Conservation (phyloP, 164 flowering plant genomes). For the Berberis thunbergii region DNA sequence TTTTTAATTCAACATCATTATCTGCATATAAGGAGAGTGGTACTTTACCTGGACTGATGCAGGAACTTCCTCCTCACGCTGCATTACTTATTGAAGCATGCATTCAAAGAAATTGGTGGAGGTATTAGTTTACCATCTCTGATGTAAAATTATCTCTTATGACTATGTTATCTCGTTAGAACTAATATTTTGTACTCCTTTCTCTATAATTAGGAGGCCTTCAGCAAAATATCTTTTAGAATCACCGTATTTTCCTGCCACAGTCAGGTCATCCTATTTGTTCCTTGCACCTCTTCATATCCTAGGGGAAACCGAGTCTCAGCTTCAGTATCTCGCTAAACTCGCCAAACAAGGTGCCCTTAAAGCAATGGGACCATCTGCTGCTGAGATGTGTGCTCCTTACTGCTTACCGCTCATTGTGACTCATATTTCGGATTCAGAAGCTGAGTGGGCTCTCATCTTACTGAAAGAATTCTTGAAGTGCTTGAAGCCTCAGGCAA, state of each 20-base stretch:
- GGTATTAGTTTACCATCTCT: constrained; percentile 29
- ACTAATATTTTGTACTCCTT: not conserved
- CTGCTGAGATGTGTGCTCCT: constrained; percentile 87
- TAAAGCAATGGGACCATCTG: constrained; percentile 74
- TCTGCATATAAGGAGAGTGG: constrained; percentile 46
- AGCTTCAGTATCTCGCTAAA: constrained; percentile 71
- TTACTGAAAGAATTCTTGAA: constrained; percentile 69
- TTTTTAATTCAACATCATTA: constrained; percentile 55
- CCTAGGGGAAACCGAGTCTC: constrained; percentile 51
- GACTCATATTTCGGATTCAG: constrained; percentile 44
- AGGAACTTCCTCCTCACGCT: constrained; percentile 62
- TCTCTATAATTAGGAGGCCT: constrained; percentile 63
- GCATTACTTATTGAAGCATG: constrained; percentile 66
- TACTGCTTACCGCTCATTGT: constrained; percentile 59
- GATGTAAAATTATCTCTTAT: not conserved
- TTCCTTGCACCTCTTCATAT: constrained; percentile 84
- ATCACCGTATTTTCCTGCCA: constrained; percentile 73
- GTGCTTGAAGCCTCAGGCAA: constrained; percentile 57
- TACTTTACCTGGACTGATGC: constrained; percentile 44
- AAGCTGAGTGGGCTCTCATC: constrained; percentile 68
- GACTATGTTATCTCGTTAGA: not conserved
- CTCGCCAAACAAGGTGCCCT: constrained; percentile 76
- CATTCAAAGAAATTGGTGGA: constrained; percentile 61
- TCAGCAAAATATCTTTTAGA: constrained; percentile 72
- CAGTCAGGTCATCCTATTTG: constrained; percentile 68